Conservation (phyloP, 495 filamentous ascomycete genomes). For the Chaetomidium leptoderma region DNA sequence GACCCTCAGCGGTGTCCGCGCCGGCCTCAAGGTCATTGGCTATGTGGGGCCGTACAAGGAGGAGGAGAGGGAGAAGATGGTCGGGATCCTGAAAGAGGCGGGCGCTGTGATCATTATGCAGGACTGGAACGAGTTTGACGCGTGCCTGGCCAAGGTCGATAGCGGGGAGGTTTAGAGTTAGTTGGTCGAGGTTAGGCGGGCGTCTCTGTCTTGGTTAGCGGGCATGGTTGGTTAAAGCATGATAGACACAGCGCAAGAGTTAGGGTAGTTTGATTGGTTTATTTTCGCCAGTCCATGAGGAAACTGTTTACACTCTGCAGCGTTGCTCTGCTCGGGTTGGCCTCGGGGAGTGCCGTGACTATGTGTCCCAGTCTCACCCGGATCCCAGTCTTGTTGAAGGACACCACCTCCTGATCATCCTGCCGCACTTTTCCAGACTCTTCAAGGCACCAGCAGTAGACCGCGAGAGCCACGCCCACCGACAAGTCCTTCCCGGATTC, state of each 20-base stretch:
- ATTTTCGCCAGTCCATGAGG: conserved; percentile 58
- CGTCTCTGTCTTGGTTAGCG: neutral
- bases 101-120: conserved; percentile 76
- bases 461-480: conserved; percentile 47
- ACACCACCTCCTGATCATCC: conserved; percentile 20
- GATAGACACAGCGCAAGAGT: conserved; percentile 12
- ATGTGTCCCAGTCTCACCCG: conserved; percentile 73
- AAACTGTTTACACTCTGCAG: conserved; percentile 85
- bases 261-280: neutral
- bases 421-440: conserved; percentile 28
- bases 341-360: conserved; percentile 64
- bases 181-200: too few species aligned
- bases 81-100: conserved; percentile 59
- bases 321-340: conserved; percentile 75
- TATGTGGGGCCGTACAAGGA: conserved; percentile 81
- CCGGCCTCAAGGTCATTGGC: conserved; percentile 76
- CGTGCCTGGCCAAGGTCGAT: conserved; percentile 65
- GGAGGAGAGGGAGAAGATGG: conserved; percentile 71
- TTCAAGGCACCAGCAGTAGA: conserved; percentile 43
- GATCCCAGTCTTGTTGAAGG: conserved; percentile 70
- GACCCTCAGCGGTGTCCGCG: conserved; percentile 71
- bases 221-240: neutral
- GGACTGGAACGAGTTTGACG: conserved; percentile 77
- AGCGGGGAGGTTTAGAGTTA: conserved; percentile 24
- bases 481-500: conserved; percentile 43